Evolutionary conservation across 2,329 filamentous ascomycete genomes (phyloP), one percentile per base, ranked within the genome.

Genomic region (Pestalotiopsis fici): DNA sequence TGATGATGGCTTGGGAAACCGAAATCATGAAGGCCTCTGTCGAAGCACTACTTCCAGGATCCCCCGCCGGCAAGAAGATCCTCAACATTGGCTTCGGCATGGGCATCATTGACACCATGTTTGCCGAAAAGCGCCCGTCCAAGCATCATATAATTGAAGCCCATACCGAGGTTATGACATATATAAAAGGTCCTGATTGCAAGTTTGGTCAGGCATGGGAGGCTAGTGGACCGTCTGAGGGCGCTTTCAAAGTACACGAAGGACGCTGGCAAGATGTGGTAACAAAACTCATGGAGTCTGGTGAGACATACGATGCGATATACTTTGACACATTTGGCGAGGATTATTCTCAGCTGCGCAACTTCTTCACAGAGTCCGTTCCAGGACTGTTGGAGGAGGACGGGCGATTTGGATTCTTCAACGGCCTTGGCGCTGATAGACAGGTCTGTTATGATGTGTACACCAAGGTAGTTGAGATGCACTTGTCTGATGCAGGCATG

Each of bases 241-340:
- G 91, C 11, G 93, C 92, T 73, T 91, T 88, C 80, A 88, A 91
- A 73, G 87, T 97, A 27, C 89, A 93, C 76, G 83, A 86, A 47
- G 93, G 94, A 2, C 86, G 85, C 71, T 97, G 94, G 94, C 94
- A 97, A 79, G 92, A 96, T 68, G 81, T 96, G 0, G 83, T 95
- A 18, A 91, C 91, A 0, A 82, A 83, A 63, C 83, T 97, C 7
- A 81, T 95, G 1, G 87, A 88, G 68, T 81, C 88, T 54, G 92
- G 91, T 11, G 86, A 91, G 74, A 82, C 89, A 13, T 95, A 95
- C 75, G 93, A 97, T 76, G 93, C 91, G 31, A 93, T 99, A 72
- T 99, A 98, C 83, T 98, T 98, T 76, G 96, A 99, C 77, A 99
- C 96, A 0, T 98, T 98, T 78, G 96, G 94, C 6, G 96, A 99